phyloP scores from a whole-genome alignment of 495 filamentous ascomycete genomes.

The Aspergillus sclerotioniger region DNA sequence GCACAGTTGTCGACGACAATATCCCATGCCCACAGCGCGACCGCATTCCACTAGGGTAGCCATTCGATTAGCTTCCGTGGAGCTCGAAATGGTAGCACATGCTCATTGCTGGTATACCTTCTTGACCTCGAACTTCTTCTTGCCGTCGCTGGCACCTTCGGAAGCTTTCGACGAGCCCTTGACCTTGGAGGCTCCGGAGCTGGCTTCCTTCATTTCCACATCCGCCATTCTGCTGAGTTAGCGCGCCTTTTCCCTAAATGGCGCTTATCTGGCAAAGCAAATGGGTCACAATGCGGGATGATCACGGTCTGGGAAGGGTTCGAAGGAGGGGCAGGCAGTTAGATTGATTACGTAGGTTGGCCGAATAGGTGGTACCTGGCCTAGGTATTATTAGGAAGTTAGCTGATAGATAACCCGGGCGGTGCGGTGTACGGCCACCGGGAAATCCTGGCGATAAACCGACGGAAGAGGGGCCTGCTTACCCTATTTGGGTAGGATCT shows the following conservation, averaged over 20 bases:
- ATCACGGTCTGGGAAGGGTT: neutral
- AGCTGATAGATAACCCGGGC: slow-evolving; percentile 1
- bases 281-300: neutral
- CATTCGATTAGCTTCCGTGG: slow-evolving; percentile 5
- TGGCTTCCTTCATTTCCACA: slow-evolving; percentile 92
- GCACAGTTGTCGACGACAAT: slow-evolving; percentile 99
- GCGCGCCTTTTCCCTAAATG: neutral
- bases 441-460: neutral
- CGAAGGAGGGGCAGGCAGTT: slow-evolving; percentile 17
- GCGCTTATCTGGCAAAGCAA: neutral
- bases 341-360: slow-evolving; percentile 20
- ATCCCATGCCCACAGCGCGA: slow-evolving; percentile 99
- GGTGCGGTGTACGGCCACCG: neutral
- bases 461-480: neutral
- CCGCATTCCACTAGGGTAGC: slow-evolving; percentile 83
- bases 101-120: slow-evolving; percentile 59
- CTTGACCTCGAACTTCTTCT: slow-evolving; percentile 97
- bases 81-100: neutral
- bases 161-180: slow-evolving; percentile 60
- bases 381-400: neutral
- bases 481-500: neutral
- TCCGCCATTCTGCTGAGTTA: slow-evolving; percentile 68
- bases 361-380: slow-evolving; percentile 1
- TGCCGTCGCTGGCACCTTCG: slow-evolving; percentile 62
- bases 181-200: slow-evolving; percentile 49